Conservation (phyloP, 2,329 filamentous ascomycete species). For the Capronia americana region DNA sequence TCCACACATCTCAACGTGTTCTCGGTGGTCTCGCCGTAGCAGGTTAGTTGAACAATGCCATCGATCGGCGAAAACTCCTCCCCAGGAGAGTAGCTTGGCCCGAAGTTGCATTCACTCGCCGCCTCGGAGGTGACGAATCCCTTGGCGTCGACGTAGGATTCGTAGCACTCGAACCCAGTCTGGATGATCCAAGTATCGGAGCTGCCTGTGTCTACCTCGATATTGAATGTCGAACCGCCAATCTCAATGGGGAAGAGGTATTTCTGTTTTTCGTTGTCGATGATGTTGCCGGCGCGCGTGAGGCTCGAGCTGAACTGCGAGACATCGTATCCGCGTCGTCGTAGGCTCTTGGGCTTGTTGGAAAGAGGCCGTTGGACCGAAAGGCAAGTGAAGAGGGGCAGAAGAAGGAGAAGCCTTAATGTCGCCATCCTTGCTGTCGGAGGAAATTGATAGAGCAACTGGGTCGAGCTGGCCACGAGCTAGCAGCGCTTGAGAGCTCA, state of each 20-base stretch:
- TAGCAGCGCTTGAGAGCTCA: too few species aligned
- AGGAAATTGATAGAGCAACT: not conserved
- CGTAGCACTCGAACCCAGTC: conserved; percentile 14
- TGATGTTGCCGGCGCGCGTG: not conserved
- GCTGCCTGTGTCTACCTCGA: conserved; percentile 19
- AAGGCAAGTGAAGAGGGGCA: not conserved
- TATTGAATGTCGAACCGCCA: conserved; percentile 11
- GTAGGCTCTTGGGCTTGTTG: not conserved
- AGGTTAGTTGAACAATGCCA: not conserved
- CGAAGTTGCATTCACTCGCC: not conserved
- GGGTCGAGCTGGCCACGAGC: too few species aligned
- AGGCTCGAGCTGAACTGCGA: not conserved
- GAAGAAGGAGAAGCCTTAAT: not conserved
- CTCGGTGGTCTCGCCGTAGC: not conserved
- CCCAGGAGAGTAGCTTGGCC: not conserved
- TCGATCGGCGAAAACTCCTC: not conserved
- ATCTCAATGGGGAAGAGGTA: conserved; percentile 18
- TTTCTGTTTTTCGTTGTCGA: conserved; percentile 10
- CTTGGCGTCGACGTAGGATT: not conserved
- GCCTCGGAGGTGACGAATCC: not conserved
- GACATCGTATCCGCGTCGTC: not conserved
- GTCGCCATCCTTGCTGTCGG: not conserved
- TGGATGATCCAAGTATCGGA: conserved; percentile 24
- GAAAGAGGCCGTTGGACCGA: not conserved
- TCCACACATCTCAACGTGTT: not conserved